Conservation (phyloP, 768 basidiomycete genomes). For the Crepidotus variabilis region DNA sequence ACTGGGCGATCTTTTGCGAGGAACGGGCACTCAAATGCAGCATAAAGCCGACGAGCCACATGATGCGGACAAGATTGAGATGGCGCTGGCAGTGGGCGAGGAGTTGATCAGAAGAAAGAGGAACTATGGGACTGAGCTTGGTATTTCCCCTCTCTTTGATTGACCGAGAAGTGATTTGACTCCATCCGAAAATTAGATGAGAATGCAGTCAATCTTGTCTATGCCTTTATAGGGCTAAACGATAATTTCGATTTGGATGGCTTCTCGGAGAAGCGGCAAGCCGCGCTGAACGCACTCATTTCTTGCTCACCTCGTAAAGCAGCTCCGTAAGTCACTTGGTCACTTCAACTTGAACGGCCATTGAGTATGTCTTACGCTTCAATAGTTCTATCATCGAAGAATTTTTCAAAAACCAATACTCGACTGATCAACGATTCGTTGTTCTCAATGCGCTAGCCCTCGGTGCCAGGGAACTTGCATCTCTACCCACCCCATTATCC, state of each 20-base stretch:
- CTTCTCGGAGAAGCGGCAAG: slow-evolving; percentile 77
- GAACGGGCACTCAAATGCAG: slow-evolving; percentile 33
- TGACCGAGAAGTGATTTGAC: neutral
- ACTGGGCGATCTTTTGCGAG: slow-evolving; percentile 72
- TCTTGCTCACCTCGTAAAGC: slow-evolving; percentile 73
- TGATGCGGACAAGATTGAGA: slow-evolving; percentile 74
- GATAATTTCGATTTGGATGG: slow-evolving; percentile 81
- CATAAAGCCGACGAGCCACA: slow-evolving; percentile 44
- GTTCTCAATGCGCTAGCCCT: slow-evolving; percentile 86
- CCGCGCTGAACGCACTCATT: slow-evolving; percentile 74
- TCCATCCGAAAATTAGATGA: slow-evolving; percentile 53
- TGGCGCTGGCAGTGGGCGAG: slow-evolving; percentile 78
- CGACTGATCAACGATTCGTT: slow-evolving; percentile 76
- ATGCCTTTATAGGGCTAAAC: slow-evolving; percentile 69
- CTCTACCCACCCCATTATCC: slow-evolving; percentile 36
- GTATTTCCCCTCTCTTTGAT: slow-evolving; percentile 38
- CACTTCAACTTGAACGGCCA: neutral
- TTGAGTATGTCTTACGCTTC: neutral
- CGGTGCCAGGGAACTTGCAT: slow-evolving; percentile 79
- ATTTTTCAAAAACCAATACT: slow-evolving; percentile 93
- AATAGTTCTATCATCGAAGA: slow-evolving; percentile 81
- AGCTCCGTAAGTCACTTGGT: slow-evolving; percentile 69
- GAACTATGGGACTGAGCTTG: slow-evolving; percentile 83
- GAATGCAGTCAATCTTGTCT: slow-evolving; percentile 80
- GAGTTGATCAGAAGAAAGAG: slow-evolving; percentile 81